Conservation (phyloP, 2,329 filamentous ascomycete genomes). For the Rhexocercosporidium sp. region DNA sequence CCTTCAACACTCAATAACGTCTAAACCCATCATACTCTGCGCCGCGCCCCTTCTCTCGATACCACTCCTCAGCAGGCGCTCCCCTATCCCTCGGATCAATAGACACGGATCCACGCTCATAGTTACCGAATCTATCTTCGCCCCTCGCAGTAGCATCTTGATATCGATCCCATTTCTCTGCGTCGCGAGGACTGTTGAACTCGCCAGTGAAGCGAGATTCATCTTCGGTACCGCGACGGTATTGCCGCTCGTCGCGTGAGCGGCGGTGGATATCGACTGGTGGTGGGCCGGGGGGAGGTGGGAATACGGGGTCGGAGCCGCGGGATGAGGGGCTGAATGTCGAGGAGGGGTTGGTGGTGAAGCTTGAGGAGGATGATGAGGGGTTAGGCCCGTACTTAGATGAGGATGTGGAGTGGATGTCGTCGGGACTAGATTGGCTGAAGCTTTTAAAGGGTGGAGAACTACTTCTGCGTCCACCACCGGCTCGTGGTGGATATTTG, state of each 20-base stretch:
- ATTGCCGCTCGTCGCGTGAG: slow-evolving; percentile 31
- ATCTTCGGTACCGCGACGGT: slow-evolving; percentile 31
- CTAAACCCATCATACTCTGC: slow-evolving; percentile 22
- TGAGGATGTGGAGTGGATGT: slow-evolving; percentile 26
- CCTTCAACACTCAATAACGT: slow-evolving; percentile 20
- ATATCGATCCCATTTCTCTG: slow-evolving; percentile 39
- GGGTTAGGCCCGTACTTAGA: slow-evolving; percentile 33
- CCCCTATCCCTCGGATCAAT: slow-evolving; percentile 30
- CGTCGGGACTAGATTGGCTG: slow-evolving; percentile 37
- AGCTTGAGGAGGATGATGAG: slow-evolving; percentile 30
- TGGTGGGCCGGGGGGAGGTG: slow-evolving; percentile 35
- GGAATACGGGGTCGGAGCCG: slow-evolving; percentile 32
- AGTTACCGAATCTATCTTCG: slow-evolving; percentile 11
- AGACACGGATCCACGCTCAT: slow-evolving; percentile 26
- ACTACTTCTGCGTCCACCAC: slow-evolving; percentile 25
- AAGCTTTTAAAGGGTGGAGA: slow-evolving; percentile 38
- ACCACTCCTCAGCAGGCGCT: slow-evolving; percentile 33
- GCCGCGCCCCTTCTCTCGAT: slow-evolving; percentile 25
- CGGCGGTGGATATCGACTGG: slow-evolving; percentile 31
- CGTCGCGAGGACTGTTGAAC: slow-evolving; percentile 39
- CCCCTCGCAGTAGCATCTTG: slow-evolving; percentile 25
- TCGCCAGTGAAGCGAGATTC: slow-evolving; percentile 32
- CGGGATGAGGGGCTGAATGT: slow-evolving; percentile 29
- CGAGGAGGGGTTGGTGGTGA: slow-evolving; percentile 18
- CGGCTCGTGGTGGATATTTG: slow-evolving; percentile 27